These are phyloP conservation scores for Auricularia sp. DNA, from an alignment of 768 basidiomycete species.

Conservation along the genomic window DNA sequence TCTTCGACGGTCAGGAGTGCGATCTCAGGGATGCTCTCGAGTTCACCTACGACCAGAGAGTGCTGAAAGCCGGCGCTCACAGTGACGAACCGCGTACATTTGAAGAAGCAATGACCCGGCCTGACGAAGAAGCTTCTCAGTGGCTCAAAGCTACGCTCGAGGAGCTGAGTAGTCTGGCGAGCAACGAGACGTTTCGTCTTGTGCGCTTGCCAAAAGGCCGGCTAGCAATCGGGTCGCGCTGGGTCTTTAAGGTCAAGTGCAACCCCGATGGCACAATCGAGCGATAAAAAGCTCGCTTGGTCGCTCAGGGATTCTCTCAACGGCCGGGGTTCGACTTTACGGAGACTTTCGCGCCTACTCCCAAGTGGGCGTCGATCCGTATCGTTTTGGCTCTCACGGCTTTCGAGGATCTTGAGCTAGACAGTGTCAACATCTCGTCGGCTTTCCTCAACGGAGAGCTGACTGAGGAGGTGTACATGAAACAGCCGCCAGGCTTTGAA, in stretches of 20 bases:
- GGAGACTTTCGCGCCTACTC: slow-evolving; percentile 25
- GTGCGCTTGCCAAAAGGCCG: slow-evolving; percentile 11
- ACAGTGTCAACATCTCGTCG: slow-evolving; percentile 12
- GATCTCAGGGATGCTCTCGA: background rate
- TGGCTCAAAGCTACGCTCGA: slow-evolving; percentile 13
- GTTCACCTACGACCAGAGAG: background rate
- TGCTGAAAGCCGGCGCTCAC: background rate
- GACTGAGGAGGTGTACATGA: slow-evolving; percentile 13
- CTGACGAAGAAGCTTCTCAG: background rate
- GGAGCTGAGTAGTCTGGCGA: slow-evolving; percentile 10
- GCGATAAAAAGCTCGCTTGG: slow-evolving; percentile 26
- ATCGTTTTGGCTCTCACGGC: slow-evolving; percentile 18
- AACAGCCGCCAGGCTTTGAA: slow-evolving; percentile 5
- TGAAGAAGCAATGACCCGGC: background rate
- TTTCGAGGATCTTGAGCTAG: slow-evolving; percentile 9
- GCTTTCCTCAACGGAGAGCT: slow-evolving; percentile 17
- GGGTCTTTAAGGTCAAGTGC: slow-evolving; percentile 20
- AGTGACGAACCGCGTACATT: background rate
- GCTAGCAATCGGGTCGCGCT: slow-evolving; percentile 15
- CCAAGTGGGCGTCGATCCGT: slow-evolving; percentile 15
- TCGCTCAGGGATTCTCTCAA: slow-evolving; percentile 32
- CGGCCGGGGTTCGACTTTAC: slow-evolving; percentile 26
- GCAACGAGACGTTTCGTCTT: slow-evolving; percentile 10
- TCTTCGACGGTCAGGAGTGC: background rate
- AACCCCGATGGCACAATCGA: slow-evolving; percentile 13